Conservation (phyloP, 2,329 filamentous ascomycete species). For the Diaporthe citriasiana region DNA sequence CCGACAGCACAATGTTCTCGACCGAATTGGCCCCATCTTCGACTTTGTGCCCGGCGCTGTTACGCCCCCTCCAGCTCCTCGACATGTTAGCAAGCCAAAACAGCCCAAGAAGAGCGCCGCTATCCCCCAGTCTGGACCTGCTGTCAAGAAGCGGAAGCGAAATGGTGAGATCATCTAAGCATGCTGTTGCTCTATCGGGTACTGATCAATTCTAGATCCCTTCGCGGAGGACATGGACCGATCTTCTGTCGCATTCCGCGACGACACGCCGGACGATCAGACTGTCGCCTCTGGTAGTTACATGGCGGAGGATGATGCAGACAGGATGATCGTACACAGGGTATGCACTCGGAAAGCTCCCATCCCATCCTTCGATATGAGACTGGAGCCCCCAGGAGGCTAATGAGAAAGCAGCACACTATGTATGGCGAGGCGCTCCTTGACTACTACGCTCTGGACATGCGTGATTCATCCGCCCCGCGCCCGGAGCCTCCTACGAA, state of each 20-base stretch:
- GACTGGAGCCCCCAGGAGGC: conserved; percentile 23
- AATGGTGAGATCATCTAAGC: conserved; percentile 6
- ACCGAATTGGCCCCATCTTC: conserved; percentile 88
- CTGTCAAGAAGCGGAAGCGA: conserved; percentile 38
- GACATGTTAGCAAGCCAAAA: conserved; percentile 91
- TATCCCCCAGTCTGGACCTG: conserved; percentile 25
- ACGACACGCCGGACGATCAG: conserved; percentile 86
- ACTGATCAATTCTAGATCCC: conserved; percentile 50
- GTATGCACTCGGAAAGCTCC: conserved; percentile 23
- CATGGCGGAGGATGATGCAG: conserved; percentile 84
- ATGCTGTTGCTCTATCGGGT: conserved; percentile 42
- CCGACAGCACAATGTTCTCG: conserved; percentile 86
- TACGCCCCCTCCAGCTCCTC: conserved; percentile 93
- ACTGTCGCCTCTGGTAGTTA: conserved; percentile 89
- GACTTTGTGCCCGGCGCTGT: conserved; percentile 87
- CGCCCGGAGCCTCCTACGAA: conserved; percentile 85
- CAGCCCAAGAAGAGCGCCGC: conserved; percentile 75
- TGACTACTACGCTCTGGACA: conserved; percentile 94
- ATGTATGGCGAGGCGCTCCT: conserved; percentile 93
- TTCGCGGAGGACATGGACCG: conserved; percentile 75
- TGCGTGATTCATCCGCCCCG: conserved; percentile 80
- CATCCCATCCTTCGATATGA: background rate
- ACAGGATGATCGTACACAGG: conserved; percentile 70
- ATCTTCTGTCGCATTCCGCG: conserved; percentile 50
- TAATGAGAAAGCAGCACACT: conserved; percentile 86